Evolutionary conservation across 169 alveolate genomes (phyloP).

Genomic region (Ichthyophthirius multifiliis): DNA sequence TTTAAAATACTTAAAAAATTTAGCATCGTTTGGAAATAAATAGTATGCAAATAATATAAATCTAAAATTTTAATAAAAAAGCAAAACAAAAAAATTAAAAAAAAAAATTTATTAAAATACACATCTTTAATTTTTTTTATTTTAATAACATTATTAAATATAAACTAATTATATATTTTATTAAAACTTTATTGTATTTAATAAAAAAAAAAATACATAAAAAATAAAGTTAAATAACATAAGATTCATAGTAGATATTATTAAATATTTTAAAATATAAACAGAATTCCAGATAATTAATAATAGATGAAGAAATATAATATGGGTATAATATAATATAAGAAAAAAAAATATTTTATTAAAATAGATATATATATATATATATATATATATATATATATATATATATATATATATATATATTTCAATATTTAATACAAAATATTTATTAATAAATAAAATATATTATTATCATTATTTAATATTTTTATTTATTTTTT

Average conservation of each 20-base stretch:
- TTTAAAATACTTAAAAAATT: background rate
- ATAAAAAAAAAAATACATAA: background rate
- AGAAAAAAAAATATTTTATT: background rate
- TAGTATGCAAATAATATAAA: background rate
- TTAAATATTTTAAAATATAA: background rate
- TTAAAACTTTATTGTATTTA: background rate
- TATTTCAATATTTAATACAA: background rate
- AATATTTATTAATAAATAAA: background rate
- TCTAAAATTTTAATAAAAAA: background rate
- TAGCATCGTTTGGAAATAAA: background rate
- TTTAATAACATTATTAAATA: background rate
- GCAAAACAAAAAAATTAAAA: too few relatives aligned
- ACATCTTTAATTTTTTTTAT: background rate
- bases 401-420: background rate
- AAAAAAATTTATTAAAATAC: too few relatives aligned
- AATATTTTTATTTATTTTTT: background rate
- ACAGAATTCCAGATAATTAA: background rate
- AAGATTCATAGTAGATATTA: too few relatives aligned
- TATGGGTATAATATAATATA: too few relatives aligned
- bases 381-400: background rate
- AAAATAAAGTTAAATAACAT: too few relatives aligned
- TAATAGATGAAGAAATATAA: background rate
- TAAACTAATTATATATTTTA: background rate
- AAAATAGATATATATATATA: background rate
- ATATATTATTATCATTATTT: background rate